Conservation (phyloP, 2,329 filamentous ascomycete species). For the Cercospora sojina region DNA sequence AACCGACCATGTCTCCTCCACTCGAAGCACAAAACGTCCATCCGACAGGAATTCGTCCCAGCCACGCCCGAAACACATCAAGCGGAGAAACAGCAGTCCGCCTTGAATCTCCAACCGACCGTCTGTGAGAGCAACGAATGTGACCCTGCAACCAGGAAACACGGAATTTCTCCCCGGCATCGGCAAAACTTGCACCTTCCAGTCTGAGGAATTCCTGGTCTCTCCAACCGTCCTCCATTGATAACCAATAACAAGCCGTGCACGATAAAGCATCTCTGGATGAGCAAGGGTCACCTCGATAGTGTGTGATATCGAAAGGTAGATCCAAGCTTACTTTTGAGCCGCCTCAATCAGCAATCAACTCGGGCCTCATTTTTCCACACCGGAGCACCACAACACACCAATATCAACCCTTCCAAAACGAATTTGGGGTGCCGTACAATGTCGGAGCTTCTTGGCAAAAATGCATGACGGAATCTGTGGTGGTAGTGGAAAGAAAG, state of each 20-base stretch:
- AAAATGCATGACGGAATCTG: too few relatives aligned
- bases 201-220: background rate
- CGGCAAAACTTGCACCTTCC: background rate
- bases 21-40: slow-evolving; percentile 5
- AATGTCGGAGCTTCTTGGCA: background rate
- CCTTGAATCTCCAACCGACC: background rate
- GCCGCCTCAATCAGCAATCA: background rate
- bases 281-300: background rate
- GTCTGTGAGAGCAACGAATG: background rate
- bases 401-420: too few relatives aligned
- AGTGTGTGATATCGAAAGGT: background rate
- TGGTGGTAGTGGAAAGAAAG: too few relatives aligned
- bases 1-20: background rate
- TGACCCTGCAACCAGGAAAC: background rate
- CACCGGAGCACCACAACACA: background rate
- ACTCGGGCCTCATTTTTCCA: background rate
- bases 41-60: slow-evolving; percentile 10
- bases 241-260: background rate
- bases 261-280: background rate
- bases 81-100: slow-evolving; percentile 4
- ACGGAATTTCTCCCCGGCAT: background rate
- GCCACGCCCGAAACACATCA: slow-evolving; percentile 12
- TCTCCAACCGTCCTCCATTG: background rate
- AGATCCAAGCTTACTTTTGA: background rate
- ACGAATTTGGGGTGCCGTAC: background rate